phyloP scores from a whole-genome alignment of 2,329 filamentous ascomycete genomes.

The Pyrenochaeta sp. region DNA sequence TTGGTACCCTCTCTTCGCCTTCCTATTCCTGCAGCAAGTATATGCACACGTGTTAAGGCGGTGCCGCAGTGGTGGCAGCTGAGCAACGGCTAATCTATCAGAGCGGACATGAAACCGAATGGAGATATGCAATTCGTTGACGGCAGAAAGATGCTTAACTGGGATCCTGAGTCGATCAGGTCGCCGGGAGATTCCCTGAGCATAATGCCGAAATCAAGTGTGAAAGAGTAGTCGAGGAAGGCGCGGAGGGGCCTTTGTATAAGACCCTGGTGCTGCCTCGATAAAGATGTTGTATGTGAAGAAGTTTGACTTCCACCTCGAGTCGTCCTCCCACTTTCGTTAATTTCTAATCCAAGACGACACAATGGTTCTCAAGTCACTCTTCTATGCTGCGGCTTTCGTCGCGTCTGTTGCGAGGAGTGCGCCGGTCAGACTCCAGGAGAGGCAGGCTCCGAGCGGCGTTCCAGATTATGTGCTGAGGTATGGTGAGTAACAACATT shows the following conservation, averaged over 20 bases:
- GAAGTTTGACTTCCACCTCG: background rate
- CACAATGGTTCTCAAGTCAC: constrained; percentile 20
- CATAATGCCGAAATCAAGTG: background rate
- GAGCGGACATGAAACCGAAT: constrained; percentile 1
- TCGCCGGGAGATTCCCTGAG: background rate
- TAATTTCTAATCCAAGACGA: background rate
- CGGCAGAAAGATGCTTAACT: constrained; percentile 3
- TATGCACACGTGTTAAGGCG: constrained; percentile 13
- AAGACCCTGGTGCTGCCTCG: constrained; percentile 1
- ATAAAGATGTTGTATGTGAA: background rate
- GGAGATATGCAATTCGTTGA: background rate
- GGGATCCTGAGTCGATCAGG: constrained; percentile 4
- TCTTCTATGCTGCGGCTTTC: constrained; percentile 16
- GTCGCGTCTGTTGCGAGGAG: constrained; percentile 22
- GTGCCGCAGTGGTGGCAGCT: constrained; percentile 5
- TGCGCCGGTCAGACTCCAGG: constrained; percentile 25
- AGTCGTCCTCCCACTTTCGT: constrained; percentile 2
- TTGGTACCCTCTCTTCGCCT: constrained; percentile 3
- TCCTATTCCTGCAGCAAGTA: constrained; percentile 6
- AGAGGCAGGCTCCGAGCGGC: constrained; percentile 33
- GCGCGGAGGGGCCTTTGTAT: constrained; percentile 2
- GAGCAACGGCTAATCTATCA: constrained; percentile 7
- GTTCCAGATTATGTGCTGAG: constrained; percentile 50
- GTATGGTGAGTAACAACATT: constrained; percentile 42
- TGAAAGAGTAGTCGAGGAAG: background rate